A percentile compares a stretch with the other conserved stretches of the same genome.
phyloP scores from a whole-genome alignment of 1,284 basidiomycete species.

The Leccinum brunneo-olivaceum region DNA sequence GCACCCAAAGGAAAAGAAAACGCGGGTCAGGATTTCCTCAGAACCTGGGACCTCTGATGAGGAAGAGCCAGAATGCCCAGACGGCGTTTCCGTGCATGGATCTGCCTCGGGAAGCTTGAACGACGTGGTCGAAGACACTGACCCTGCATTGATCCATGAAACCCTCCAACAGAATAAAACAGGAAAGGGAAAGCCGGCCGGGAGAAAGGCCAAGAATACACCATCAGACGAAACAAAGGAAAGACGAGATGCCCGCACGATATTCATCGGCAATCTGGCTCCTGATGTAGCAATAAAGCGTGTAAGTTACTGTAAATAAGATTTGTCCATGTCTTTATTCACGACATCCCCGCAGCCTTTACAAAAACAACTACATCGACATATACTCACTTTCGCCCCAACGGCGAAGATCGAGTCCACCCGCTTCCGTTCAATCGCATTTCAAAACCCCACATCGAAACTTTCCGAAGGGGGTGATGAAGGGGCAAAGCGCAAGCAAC shows the following conservation, averaged over 20 bases:
- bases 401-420: constrained; percentile 78
- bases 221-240: constrained; percentile 65
- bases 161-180: constrained; percentile 20
- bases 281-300: constrained; percentile 71
- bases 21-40: constrained; percentile 7
- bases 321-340: constrained; percentile 1
- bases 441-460: constrained; percentile 70
- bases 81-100: neutral
- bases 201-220: constrained; percentile 36
- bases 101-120: constrained; percentile 14
- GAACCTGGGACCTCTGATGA: constrained; percentile 27
- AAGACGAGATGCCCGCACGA: constrained; percentile 72
- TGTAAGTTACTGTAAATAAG: constrained; percentile 40
- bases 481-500: constrained; percentile 29
- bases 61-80: constrained; percentile 17
- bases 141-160: constrained; percentile 31
- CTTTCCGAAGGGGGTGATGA: constrained; percentile 40
- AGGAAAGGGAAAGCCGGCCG: constrained; percentile 7
- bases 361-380: constrained; percentile 63
- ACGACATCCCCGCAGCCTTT: constrained; percentile 37
- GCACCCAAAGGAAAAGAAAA: constrained; percentile 18
- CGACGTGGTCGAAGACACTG: constrained; percentile 7
- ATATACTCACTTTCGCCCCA: constrained; percentile 66
- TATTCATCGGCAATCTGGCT: constrained; percentile 92
- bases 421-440: constrained; percentile 88